Evolutionary conservation across 2,329 filamentous ascomycete genomes (phyloP), one percentile per base, ranked within the genome.

Genomic region (Colletotrichum noveboracense): DNA sequence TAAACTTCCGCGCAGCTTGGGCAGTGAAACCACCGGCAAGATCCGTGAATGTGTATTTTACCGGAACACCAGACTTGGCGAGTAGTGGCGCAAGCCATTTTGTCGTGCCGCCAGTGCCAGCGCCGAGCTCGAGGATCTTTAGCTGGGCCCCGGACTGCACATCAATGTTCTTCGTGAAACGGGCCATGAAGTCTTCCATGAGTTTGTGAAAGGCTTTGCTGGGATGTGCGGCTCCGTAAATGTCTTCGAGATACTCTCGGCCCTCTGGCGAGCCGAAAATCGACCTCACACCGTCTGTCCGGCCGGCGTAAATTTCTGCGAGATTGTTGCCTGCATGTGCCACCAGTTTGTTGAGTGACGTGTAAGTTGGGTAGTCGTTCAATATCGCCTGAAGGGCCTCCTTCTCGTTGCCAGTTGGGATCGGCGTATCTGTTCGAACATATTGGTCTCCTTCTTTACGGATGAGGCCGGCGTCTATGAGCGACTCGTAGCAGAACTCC

Each of bases 41-140:
- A 55, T 88, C 86, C 2, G 86, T 86, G 67, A 87, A 85, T 1
- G 82, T 85, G 74, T 87, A 87, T 56, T 81, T 78, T 28, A 85
- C 79, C 0, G 81, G 78, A 1, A 82, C 69, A 7, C 80, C 80
- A 3, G 80, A 75, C 1, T 58, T 26, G 2, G 78, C 79, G 3
- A 87, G 78, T 2, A 80, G 26, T 0, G 80, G 80, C 13, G 83
- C 75, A 2, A 73, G 56, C 70, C 70, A 73, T 16, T 73, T 73
- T 3, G 65, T 60, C 21, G 70, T 73, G 5, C 70, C 55, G 1
- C 70, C 70, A 6, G 70, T 73, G 14, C 70, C 70, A 12, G 70
- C 70, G 1, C 70, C 70, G 14, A 73, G 38, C 30, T 73, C 70
- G 9, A 73, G 65, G 3, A 73, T 48, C 30, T 69, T 67, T 1